Base-by-base conservation (phyloP, 1,284 basidiomycete species). In the Microbotryomycetes sp. region DNA sequence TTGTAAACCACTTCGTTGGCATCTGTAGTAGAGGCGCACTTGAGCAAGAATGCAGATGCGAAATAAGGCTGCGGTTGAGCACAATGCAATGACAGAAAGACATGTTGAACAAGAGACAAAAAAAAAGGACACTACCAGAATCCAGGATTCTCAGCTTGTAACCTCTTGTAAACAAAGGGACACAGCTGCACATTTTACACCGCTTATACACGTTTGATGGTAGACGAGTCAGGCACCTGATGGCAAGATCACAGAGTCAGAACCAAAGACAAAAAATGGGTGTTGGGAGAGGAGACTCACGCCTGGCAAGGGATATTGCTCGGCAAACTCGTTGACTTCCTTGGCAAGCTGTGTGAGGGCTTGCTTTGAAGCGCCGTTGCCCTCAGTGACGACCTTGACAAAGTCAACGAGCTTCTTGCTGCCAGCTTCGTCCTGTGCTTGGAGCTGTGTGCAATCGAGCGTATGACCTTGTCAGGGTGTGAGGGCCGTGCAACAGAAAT, bases 321-420 rank as follows among this genome's bases (percentile, higher is more conserved):
- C 83, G 22, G 92, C 89, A 74, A 97, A 97, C 58, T 70, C 79
- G 67, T 81, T 78, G 32, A 94, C 91, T 70, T 93, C 90, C 51
- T 81, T 79, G 51, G 83, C 79, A 61, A 94, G 83, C 70, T 84
- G 79, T 73, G 81, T 81, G 56, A 97, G 89, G 74, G 75, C 72
- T 74, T 82, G 77, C 58, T 81, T 82, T 31, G 89, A 88, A 68
- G 84, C 81, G 75, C 88, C 87, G 69, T 83, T 81, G 67, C 84
- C 82, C 28, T 79, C 80, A 32, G 86, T 86, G 52, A 90, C 92
- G 49, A 86, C 86, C 65, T 86, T 84, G 70, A 93, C 84, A 74
- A 98, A 98, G 82, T 97, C 94, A 81, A 93, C 93, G 67, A 99
- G 83, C 67, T 96, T 80, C 83, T 97, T 98, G 67, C 84, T 84